Evolutionary conservation across 805 yeast species (phyloP), one percentile per base, ranked within the genome.

Genomic region (Ogataea ganodermae): DNA sequence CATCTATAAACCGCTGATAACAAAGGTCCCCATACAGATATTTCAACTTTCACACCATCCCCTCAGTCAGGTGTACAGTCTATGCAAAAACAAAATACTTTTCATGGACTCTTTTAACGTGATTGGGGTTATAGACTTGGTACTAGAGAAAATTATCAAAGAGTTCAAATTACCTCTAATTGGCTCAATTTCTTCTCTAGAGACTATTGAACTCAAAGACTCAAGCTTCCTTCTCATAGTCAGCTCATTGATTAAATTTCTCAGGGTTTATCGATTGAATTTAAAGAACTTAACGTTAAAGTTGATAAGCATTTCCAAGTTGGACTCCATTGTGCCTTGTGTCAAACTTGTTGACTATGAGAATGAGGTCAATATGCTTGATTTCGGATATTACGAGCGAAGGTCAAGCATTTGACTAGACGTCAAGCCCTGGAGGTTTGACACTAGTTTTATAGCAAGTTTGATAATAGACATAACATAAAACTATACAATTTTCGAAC

Each of bases 71-170:
- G 42, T 61, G 3, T 30, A 28, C 18, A 24, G 44, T 36, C 41
- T 57, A 8, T 16, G 45, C 21, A 45, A 49, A 23, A 44, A 38
- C 23, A 51, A 47, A 16, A 27, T 61, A 4, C 41, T 61, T n/a
- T 63, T 57, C 45, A 51, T 57, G 39, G 67, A 63, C 38, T 55
- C 62, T 2, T 54, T 56, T 50, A 61, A 61, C 30, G 38, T 46
- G 5, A 42, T 59, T 2, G 67, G 66, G 4, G 42, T 63, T 12
- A 45, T 61, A 35, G 60, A 59, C 38, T 43, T 61, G 13, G 31
- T 45, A 1, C 27, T 36, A 4, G 63, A 58, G n/a, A 51, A 42
- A 23, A 45, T 60, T 0, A 27, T 57, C 18, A 55, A 52, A 39
- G 48, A 46, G 28, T 58, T 53, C 37, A 49, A 53, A 28, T 35